Conservation (phyloP, 2,329 filamentous ascomycete species). For the Trichoderma polysporum region DNA sequence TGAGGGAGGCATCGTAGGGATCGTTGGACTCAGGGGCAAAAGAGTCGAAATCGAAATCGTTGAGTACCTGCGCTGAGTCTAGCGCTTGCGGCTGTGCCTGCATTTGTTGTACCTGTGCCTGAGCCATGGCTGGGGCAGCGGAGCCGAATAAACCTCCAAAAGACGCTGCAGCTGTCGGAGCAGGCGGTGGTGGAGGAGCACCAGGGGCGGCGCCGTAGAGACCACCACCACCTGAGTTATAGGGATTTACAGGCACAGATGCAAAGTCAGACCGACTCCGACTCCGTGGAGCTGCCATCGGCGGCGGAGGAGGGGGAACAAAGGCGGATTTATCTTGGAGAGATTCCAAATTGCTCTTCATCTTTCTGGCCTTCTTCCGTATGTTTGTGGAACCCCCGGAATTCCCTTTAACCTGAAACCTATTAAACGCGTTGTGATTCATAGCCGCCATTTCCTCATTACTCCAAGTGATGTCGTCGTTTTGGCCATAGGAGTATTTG, state of each 20-base stretch:
- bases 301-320: neutral
- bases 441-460: constrained; percentile 34
- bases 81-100: neutral
- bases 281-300: neutral
- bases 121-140: neutral
- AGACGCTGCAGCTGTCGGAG: neutral
- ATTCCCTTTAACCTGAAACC: too few relatives aligned
- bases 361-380: neutral
- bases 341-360: too few relatives aligned
- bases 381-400: too few relatives aligned
- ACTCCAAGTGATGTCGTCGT: constrained; percentile 39
- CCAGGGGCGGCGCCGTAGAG: neutral
- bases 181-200: too few relatives aligned
- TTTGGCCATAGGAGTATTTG: constrained; percentile 4
- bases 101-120: neutral
- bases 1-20: constrained; percentile 44
- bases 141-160: neutral
- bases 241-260: too few relatives aligned
- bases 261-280: too few relatives aligned
- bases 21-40: neutral
- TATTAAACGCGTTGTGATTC: too few relatives aligned
- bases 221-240: too few relatives aligned
- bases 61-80: neutral
- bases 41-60: neutral
- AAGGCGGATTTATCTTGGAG: neutral